Percentiles rank a stretch among this genome's conserved stretches.
Evolutionary conservation across 208 protist genomes (phyloP).

Genomic region (Acanthamoeba lenticulata): DNA sequence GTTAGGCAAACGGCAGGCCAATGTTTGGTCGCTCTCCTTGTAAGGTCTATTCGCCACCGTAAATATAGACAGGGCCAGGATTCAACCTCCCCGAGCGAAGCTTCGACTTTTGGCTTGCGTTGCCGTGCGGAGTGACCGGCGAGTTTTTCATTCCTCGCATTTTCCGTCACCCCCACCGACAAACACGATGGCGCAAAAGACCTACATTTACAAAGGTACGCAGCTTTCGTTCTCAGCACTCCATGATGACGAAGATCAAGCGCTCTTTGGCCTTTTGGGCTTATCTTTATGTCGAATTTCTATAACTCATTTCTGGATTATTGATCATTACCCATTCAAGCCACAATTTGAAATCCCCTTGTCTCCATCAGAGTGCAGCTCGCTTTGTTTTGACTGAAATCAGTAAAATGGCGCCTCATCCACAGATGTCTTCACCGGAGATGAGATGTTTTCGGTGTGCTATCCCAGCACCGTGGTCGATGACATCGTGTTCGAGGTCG

Average conservation of each 20-base stretch:
- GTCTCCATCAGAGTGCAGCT: no score
- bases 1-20: no score
- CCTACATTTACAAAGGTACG: constrained; percentile 40
- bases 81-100: no score
- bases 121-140: not conserved
- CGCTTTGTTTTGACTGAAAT: no score
- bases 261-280: not conserved
- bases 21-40: no score
- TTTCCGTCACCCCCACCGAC: not conserved
- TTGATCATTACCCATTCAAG: no score
- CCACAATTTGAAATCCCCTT: no score
- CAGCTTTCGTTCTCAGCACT: not conserved
- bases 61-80: no score
- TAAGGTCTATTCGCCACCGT: no score
- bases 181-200: constrained; percentile 27
- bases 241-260: not conserved
- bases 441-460: constrained; percentile 67
- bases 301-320: not conserved
- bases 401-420: not conserved
- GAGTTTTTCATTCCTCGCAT: not conserved
- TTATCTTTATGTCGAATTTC: not conserved
- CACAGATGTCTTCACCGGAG: constrained; percentile 69
- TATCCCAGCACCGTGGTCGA: constrained; percentile 55
- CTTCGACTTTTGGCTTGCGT: not conserved
- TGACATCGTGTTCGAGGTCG: constrained; percentile 57